Percentiles rank a stretch among this genome's conserved stretches.
These are phyloP conservation scores for Neonectria hederae DNA, from an alignment of 2,329 filamentous ascomycete species.

Conservation along the genomic window DNA sequence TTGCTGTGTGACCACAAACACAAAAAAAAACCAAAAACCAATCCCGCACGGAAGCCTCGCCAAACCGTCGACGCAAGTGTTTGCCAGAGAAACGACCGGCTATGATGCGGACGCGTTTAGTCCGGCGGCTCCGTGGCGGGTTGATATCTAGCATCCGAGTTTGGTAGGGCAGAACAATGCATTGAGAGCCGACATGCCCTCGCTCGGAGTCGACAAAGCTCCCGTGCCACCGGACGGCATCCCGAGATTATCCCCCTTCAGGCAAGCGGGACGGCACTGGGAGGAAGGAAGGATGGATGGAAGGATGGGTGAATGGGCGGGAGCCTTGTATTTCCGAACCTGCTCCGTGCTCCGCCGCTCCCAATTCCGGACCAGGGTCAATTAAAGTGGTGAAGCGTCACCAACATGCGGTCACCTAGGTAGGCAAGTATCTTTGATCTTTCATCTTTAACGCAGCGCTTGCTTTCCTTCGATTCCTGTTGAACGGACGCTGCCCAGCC, in stretches of 20 bases:
- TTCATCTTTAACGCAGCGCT: neutral
- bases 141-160: neutral
- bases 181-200: neutral
- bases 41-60: neutral
- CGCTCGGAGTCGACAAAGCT: neutral
- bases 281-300: slow-evolving; percentile 10
- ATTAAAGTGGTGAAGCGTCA: neutral
- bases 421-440: neutral
- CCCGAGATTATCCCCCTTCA: slow-evolving; percentile 13
- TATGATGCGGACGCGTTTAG: neutral
- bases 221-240: slow-evolving; percentile 13
- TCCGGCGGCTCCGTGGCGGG: neutral
- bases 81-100: neutral
- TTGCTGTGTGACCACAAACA: slow-evolving; percentile 7
- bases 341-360: slow-evolving; percentile 3
- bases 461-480: neutral
- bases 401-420: neutral
- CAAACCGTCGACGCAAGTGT: slow-evolving; percentile 2
- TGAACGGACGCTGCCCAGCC: slow-evolving; percentile 3
- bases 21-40: neutral
- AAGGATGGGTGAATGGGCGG: neutral
- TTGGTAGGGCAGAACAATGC: neutral
- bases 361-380: slow-evolving; percentile 12
- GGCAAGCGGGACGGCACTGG: slow-evolving; percentile 12
- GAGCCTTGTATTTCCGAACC: slow-evolving; percentile 19